Conservation (phyloP, 371 early-diverging fungal genomes). For the Dichotomocladium elegans region DNA sequence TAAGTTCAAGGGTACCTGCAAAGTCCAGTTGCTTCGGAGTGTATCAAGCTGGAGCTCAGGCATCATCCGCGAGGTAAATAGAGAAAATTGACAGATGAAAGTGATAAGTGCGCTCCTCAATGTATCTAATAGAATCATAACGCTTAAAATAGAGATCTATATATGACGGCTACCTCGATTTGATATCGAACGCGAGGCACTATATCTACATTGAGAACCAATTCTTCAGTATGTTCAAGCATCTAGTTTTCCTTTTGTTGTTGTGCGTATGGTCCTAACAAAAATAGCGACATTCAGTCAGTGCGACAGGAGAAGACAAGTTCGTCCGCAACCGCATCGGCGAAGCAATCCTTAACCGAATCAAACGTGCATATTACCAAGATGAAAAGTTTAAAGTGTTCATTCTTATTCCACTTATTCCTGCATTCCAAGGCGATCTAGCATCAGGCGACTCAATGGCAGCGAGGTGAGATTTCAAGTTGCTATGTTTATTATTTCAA, state of each 20-base stretch:
- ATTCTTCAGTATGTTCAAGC: constrained; percentile 77
- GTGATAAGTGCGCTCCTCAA: background rate
- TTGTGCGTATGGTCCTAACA: background rate
- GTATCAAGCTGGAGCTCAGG: constrained; percentile 69
- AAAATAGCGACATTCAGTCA: constrained; percentile 25
- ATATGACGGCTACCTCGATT: constrained; percentile 77
- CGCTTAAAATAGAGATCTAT: constrained; percentile 62
- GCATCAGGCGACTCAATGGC: constrained; percentile 70
- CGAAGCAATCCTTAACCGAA: constrained; percentile 74
- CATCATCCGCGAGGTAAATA: constrained; percentile 49
- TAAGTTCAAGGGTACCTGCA: constrained; percentile 62
- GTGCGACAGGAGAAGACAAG: constrained; percentile 41
- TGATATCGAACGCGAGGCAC: constrained; percentile 76
- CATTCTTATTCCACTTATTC: constrained; percentile 87
- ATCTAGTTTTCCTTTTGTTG: no score
- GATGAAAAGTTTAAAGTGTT: constrained; percentile 74
- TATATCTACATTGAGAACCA: constrained; percentile 96
- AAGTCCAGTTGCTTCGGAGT: constrained; percentile 68
- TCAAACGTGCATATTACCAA: constrained; percentile 67
- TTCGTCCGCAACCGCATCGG: constrained; percentile 42
- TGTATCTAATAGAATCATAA: background rate
- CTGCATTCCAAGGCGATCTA: constrained; percentile 87
- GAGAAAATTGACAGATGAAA: background rate
- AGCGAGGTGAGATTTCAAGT: constrained; percentile 46
- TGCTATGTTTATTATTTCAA: no score